Percentiles rank a stretch among this genome's conserved stretches.
Conservation (phyloP, 192 early-diverging fungal species). For the Coemansia sp. region DNA sequence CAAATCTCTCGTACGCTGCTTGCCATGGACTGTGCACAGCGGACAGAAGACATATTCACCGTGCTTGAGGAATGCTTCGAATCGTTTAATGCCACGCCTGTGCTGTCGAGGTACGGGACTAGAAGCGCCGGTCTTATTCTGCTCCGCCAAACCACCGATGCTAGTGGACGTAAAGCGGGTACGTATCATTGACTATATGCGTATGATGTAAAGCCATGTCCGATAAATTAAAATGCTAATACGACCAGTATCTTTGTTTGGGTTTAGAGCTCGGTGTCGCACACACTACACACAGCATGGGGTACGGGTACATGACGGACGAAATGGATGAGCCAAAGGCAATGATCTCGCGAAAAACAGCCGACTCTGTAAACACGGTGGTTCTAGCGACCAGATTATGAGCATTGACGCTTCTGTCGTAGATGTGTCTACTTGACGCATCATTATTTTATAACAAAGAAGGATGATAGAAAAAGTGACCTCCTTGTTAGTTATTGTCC, state of each 20-base stretch:
- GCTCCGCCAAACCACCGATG: constrained; percentile 23
- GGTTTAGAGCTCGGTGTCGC: constrained; percentile 70
- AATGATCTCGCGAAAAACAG: constrained; percentile 33
- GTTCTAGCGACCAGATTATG: constrained; percentile 25
- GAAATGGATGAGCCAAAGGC: constrained; percentile 26
- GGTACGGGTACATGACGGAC: constrained; percentile 45
- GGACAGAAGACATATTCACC: constrained; percentile 19
- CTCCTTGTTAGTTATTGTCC: too few relatives aligned
- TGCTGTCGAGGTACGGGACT: constrained; percentile 8
- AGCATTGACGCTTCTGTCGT: too few relatives aligned
- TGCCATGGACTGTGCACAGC: constrained; percentile 61
- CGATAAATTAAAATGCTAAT: too few relatives aligned
- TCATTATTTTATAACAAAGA: too few relatives aligned
- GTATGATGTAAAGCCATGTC: too few relatives aligned
- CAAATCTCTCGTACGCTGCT: constrained; percentile 54
- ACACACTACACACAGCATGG: constrained; percentile 78
- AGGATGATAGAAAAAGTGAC: too few relatives aligned
- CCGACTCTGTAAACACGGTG: neutral
- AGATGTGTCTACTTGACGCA: too few relatives aligned
- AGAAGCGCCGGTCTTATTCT: constrained; percentile 31
- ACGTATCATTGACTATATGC: neutral
- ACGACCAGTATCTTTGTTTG: neutral
- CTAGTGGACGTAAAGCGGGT: neutral
- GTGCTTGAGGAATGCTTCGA: constrained; percentile 21
- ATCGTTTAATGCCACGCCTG: constrained; percentile 7